These are phyloP conservation scores for Penicillium riverlandense DNA, from an alignment of 495 filamentous ascomycete genomes.

Conservation along the genomic window DNA sequence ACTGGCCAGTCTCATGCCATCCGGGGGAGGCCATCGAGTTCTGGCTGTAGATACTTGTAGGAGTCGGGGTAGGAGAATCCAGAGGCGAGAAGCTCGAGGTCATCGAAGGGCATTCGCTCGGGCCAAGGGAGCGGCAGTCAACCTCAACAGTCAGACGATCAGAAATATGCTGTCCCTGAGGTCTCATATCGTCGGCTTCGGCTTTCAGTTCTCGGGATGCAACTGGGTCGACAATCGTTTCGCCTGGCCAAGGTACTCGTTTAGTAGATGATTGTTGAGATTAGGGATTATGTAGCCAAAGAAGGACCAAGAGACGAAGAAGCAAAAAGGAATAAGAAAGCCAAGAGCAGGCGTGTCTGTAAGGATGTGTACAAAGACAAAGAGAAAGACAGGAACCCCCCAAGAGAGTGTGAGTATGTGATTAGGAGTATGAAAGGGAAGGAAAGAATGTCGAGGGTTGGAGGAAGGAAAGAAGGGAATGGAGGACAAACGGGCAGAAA, in stretches of 20 bases:
- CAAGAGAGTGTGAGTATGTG: background rate
- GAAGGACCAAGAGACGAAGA: background rate
- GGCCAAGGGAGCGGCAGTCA: slow-evolving; percentile 35
- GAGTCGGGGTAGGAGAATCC: slow-evolving; percentile 39
- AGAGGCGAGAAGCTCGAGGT: slow-evolving; percentile 38
- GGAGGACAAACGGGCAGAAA: slow-evolving; percentile 27
- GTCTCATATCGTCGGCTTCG: slow-evolving; percentile 35
- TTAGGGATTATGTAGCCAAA: too few relatives aligned
- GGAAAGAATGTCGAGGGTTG: slow-evolving; percentile 12
- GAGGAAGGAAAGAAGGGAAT: slow-evolving; percentile 14
- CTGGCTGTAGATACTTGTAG: slow-evolving; percentile 39
- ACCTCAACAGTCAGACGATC: slow-evolving; percentile 39
- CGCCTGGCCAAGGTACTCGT: slow-evolving; percentile 22
- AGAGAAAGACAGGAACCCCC: slow-evolving; percentile 5
- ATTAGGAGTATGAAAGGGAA: background rate
- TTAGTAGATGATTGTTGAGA: slow-evolving; percentile 6
- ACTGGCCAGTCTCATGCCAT: slow-evolving; percentile 32
- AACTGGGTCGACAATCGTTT: slow-evolving; percentile 16
- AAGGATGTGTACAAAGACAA: background rate
- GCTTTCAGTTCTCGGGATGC: slow-evolving; percentile 16
- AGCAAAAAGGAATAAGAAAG: background rate
- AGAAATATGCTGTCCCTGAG: slow-evolving; percentile 29
- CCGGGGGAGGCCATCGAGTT: slow-evolving; percentile 32
- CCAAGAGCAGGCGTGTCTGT: background rate
- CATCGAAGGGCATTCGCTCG: slow-evolving; percentile 42